Base-by-base conservation (phyloP, 2,329 filamentous ascomycete species). In the Rhexocercosporidium sp. region DNA sequence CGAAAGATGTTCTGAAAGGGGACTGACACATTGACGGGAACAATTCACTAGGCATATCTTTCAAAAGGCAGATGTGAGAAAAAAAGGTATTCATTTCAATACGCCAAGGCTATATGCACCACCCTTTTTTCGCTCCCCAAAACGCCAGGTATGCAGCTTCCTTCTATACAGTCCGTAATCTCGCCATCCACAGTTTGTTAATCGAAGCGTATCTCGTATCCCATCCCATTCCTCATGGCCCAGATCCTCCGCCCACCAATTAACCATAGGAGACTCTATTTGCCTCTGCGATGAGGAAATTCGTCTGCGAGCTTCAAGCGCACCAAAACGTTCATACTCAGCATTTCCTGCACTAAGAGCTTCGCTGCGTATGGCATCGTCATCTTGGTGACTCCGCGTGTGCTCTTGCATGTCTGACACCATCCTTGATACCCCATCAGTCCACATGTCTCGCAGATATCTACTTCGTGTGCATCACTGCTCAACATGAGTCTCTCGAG, bases 291-390 rank as follows among this genome's bases (percentile, higher is more conserved):
- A 68, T 77, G 75, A 12, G 94, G 94, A 79, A 99, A 99, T 81
- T 98, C 93, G 77, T 99, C 96, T 75, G 93, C 93, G 72, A 99
- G 81, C 82, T 95, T 92, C 81, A 99, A 83, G 66, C 92, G 86
- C 67, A 97, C 95, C 69, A 94, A 92, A n/a, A 99, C 93, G 79
- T 99, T 99, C 96, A 99, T 99, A 79, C 93, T 97, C 77, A 97
- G 90, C 75, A 99, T 81, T 82, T 99, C 96, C 82, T 99, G 96
- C 59, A 98, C 93, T 65, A 99, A 82, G 77, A 99, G 82, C 85
- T 99, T 98, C 0, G 96, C 96, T 20, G 96, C 96, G 80, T 99
- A 99, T 39, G 96, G 96, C 86, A 99, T 96, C 39, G 91, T 95
- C 91, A 99, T 97, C 79, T 92, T 91, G 18, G 93, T 91, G 29